Conservation (phyloP, 768 basidiomycete species). For the Tylopilus sp. region DNA sequence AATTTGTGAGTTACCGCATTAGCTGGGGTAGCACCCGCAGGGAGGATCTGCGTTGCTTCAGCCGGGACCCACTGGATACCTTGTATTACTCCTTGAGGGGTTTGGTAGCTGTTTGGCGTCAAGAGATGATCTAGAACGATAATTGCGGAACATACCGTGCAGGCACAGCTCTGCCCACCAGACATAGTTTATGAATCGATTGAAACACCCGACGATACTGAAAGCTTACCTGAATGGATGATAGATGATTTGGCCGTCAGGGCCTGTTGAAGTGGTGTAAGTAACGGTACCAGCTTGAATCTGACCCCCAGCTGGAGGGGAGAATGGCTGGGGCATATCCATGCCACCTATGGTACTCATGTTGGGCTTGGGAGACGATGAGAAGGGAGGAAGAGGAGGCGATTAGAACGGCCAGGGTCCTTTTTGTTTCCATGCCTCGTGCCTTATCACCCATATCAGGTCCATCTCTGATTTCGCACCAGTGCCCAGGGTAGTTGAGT, state of each 20-base stretch:
- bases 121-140: constrained; percentile 1
- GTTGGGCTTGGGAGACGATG: constrained; percentile 10
- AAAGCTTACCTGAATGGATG: constrained; percentile 68
- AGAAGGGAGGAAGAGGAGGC: constrained; percentile 12
- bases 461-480: constrained; percentile 27
- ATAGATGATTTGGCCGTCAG: constrained; percentile 63
- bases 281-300: constrained; percentile 68
- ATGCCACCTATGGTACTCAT: constrained; percentile 24
- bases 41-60: constrained; percentile 62
- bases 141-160: constrained; percentile 53
- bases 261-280: constrained; percentile 61
- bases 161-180: constrained; percentile 55
- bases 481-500: neutral
- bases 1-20: constrained; percentile 40
- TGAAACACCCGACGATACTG: neutral
- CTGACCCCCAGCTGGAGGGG: constrained; percentile 35
- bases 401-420: constrained; percentile 1
- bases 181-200: constrained; percentile 14
- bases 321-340: constrained; percentile 29
- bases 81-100: constrained; percentile 59
- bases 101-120: constrained; percentile 57
- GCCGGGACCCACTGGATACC: constrained; percentile 66
- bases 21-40: constrained; percentile 58
- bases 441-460: constrained; percentile 29
- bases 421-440: constrained; percentile 32